phyloP scores from a whole-genome alignment of 2,329 filamentous ascomycete species.

The Hypoxylon rubiginosum region DNA sequence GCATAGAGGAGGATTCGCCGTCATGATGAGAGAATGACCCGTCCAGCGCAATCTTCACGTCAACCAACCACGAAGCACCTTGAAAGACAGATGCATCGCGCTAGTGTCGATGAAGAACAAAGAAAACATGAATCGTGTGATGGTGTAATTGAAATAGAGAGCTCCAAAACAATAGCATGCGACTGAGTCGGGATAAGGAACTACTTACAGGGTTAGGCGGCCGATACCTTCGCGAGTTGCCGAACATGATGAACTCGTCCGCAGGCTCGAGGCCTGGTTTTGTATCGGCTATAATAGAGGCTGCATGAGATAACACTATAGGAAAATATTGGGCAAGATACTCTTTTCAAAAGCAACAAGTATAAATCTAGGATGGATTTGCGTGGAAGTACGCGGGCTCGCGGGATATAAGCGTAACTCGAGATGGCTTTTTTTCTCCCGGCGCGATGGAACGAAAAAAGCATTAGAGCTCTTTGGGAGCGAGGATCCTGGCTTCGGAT shows the following conservation, averaged over 20 bases:
- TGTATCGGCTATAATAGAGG: constrained; percentile 39
- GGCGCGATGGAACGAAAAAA: constrained; percentile 32
- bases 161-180: constrained; percentile 30
- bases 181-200: constrained; percentile 37
- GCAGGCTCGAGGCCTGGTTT: constrained; percentile 45
- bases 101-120: constrained; percentile 33
- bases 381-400: constrained; percentile 13
- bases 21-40: constrained; percentile 32
- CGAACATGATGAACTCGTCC: constrained; percentile 60
- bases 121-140: constrained; percentile 32
- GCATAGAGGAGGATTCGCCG: constrained; percentile 16
- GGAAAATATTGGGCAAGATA: constrained; percentile 25
- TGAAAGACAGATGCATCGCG: constrained; percentile 29
- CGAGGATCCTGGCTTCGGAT: constrained; percentile 21
- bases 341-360: constrained; percentile 16
- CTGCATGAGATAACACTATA: constrained; percentile 44
- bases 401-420: constrained; percentile 23
- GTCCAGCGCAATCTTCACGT: constrained; percentile 23
- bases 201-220: constrained; percentile 64
- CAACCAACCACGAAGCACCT: constrained; percentile 29
- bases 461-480: constrained; percentile 31
- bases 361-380: constrained; percentile 18
- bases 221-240: constrained; percentile 63
- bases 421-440: constrained; percentile 36
- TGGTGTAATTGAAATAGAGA: constrained; percentile 27